Conservation (phyloP, 257 asterid species). For the Fraxinus pennsylvanica region DNA sequence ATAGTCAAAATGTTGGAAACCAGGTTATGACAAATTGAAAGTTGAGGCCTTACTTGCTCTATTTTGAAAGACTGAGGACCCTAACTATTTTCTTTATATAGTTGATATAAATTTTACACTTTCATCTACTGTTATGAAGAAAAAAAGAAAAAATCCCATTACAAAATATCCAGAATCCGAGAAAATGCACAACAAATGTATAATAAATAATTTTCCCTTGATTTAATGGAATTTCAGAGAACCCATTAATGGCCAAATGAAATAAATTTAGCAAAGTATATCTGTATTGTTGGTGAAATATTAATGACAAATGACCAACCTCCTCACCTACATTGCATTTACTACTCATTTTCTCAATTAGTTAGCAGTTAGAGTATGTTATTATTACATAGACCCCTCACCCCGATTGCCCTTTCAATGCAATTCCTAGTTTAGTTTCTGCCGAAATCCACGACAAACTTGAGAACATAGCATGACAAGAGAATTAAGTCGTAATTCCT, state of each 20-base stretch:
- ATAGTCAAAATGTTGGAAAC: no score
- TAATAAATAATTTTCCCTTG: neutral
- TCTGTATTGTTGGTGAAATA: slow-evolving; percentile 28
- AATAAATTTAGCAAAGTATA: neutral
- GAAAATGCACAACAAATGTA: no score
- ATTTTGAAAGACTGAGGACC: no score
- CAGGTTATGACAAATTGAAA: no score
- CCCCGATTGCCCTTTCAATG: neutral
- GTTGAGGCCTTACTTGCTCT: no score
- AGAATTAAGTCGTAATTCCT: neutral
- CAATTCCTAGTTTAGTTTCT: slow-evolving; percentile 10
- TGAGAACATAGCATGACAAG: neutral
- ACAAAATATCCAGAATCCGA: no score
- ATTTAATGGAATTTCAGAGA: neutral
- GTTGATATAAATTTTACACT: no score
- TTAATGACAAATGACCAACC: slow-evolving; percentile 30
- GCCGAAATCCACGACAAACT: neutral
- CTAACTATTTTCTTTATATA: no score
- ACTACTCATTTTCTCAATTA: slow-evolving; percentile 24
- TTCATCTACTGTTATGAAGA: no score
- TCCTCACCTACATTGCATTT: slow-evolving; percentile 42
- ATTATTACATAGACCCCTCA: neutral
- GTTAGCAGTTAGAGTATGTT: slow-evolving; percentile 27
- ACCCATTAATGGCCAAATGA: neutral
- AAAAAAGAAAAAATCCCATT: no score